Conservation (phyloP, 2,329 filamentous ascomycete genomes). For the Pseudocercospora musae region DNA sequence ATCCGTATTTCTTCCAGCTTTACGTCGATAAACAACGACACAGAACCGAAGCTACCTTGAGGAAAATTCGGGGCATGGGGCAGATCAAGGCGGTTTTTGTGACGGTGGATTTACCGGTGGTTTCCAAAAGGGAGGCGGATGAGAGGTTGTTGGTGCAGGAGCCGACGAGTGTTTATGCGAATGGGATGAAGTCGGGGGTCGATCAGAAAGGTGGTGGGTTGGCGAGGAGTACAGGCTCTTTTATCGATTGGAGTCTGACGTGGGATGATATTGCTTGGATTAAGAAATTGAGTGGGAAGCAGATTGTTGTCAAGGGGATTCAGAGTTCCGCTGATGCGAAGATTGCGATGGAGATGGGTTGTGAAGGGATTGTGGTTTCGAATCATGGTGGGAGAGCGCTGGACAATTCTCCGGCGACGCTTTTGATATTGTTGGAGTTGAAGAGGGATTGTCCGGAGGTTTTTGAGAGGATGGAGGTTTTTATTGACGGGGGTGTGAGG, state of each 20-base stretch:
- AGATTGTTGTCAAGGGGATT: slow-evolving; percentile 46
- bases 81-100: slow-evolving; percentile 55
- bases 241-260: slow-evolving; percentile 57
- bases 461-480: slow-evolving; percentile 60
- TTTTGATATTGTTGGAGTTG: slow-evolving; percentile 61
- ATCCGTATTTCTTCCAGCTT: slow-evolving; percentile 56
- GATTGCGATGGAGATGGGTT: slow-evolving; percentile 42
- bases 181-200: slow-evolving; percentile 52
- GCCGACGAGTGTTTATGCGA: slow-evolving; percentile 59
- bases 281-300: slow-evolving; percentile 50
- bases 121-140: slow-evolving; percentile 54
- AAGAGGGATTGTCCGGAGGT: slow-evolving; percentile 59
- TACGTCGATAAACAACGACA: slow-evolving; percentile 58
- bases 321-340: slow-evolving; percentile 43
- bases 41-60: slow-evolving; percentile 52
- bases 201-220: slow-evolving; percentile 56
- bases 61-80: slow-evolving; percentile 45
- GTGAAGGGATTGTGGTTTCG: slow-evolving; percentile 49
- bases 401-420: slow-evolving; percentile 50
- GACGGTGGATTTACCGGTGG: slow-evolving; percentile 58
- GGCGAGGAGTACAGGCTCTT: slow-evolving; percentile 53
- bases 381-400: slow-evolving; percentile 53
- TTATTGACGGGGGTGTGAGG: slow-evolving; percentile 62
- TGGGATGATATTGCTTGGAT: slow-evolving; percentile 48
- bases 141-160: slow-evolving; percentile 48